Evolutionary conservation across 768 basidiomycete genomes (phyloP), one percentile per base, ranked within the genome.

Genomic region (Collybia sordida): DNA sequence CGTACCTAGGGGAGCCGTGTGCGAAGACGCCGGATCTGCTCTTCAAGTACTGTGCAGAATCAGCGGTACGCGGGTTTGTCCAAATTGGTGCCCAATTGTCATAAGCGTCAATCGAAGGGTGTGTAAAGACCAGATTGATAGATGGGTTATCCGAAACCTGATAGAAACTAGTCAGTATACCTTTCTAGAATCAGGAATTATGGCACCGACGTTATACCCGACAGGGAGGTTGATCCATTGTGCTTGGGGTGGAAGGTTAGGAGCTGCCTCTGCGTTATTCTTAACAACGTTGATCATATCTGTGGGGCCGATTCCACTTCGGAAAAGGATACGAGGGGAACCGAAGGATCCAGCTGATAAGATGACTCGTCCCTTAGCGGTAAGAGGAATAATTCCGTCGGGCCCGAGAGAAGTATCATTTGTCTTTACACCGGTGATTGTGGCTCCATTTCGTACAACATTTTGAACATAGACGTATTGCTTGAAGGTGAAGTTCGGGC

Each of bases 71-170:
- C 19, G 83, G 83, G 61, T 68, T 66, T 25, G 65, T 64, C 80
- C 79, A 83, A 3, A 83, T 78, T 28, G 74, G 56, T 2, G 75
- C 77, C 83, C 83, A 86, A 63, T 83, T 84, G 17, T 85, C 80
- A 58, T 84, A 84, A 1, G 80, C 74, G 58, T 85, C 80, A 52
- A 86, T 70, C 35, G 69, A 70, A 2, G 83, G 82, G 60, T 85
- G 83, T 4, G 80, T 83, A 68, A 86, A 84, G 19, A 85, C 79
- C 56, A 84, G 63, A 54, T 83, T 83, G 57, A 85, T 80, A 6
- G 81, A 82, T 15, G 83, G 83, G 62, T 84, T 84, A 58, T 85
- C 83, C 19, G 73, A 75, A 6, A 78, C 79, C 70, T 73, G 34
- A 9, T n/a, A 25, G 7, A 7, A 25, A 31, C 5, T 17, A 36